Base-by-base conservation (phyloP, 192 early-diverging fungal genomes). In the Lobosporangium transversale region DNA sequence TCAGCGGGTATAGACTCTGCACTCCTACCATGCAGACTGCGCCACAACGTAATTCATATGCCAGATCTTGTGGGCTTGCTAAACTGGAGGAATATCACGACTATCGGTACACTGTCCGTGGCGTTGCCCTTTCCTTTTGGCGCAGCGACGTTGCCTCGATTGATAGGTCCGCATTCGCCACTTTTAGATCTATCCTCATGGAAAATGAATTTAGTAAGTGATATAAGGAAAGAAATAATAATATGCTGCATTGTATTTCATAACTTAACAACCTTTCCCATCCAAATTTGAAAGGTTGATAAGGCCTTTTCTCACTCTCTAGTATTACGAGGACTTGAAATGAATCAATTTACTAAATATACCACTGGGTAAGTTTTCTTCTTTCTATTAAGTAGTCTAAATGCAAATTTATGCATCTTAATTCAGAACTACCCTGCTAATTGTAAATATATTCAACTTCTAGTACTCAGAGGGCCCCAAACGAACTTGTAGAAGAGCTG, bases 1-100 rank as follows among this genome's bases (percentile, higher is more conserved):
- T 83, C 87, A 4, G 68, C 85, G 0, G 87, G 79, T 14, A 85
- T 86, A 14, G 87, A 88, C 56, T 81, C 81, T 6, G 71, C 69
- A 42, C n/a, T 40, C 5, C n/a, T 57, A 4, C 30, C 21, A 12
- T 26, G 15, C 63, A 81, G 81, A 66, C 35, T 74, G 20, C 70
- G 70, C 26, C 57, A 29, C 3, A 50, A 55, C 23, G 27, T 58
- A 4, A 60, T 45, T 27, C 43, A 63, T 18, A 78, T 85, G 79
- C 10, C 53, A 27, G 76, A 83, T 42, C 27, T 81, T 29, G 37
- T 85, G 11, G 62, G 58, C 18, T 49, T 57, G 20, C 52, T 85
- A 8, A 85, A 83, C 63, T 85, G 84, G 84, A 67, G 69, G 1
- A 70, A 65, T 30, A 78, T 79, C 30, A 81, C 81, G 3, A 85